Evolutionary conservation across 2,329 filamentous ascomycete genomes (phyloP).

Genomic region (Fusarium paranaense): DNA sequence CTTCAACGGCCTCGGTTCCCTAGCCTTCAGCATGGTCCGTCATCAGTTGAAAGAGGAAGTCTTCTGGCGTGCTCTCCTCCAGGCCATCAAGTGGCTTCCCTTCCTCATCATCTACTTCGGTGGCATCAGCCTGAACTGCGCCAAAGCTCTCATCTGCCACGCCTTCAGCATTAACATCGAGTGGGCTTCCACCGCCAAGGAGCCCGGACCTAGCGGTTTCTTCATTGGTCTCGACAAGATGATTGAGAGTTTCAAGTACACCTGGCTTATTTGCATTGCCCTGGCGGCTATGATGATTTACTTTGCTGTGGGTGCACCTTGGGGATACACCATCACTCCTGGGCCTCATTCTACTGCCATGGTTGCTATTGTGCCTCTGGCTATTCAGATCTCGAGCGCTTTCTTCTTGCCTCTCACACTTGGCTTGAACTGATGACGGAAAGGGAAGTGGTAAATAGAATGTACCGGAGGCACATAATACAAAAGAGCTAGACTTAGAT

Average conservation of each 20-base stretch:
- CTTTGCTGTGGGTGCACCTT: conserved; percentile 40
- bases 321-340: conserved; percentile 41
- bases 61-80: conserved; percentile 41
- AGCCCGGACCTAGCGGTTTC: conserved; percentile 43
- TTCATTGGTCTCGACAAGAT: conserved; percentile 51
- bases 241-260: conserved; percentile 60
- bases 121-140: conserved; percentile 44
- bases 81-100: conserved; percentile 42
- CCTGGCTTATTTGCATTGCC: conserved; percentile 38
- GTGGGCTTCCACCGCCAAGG: conserved; percentile 45
- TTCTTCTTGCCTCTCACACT: conserved; percentile 34
- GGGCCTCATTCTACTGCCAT: conserved; percentile 38
- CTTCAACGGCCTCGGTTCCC: conserved; percentile 39
- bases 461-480: not conserved
- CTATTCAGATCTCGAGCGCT: conserved; percentile 38
- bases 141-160: conserved; percentile 44
- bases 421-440: not conserved
- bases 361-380: conserved; percentile 41
- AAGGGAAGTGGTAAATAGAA: not conserved
- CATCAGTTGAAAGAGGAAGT: conserved; percentile 42
- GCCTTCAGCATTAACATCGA: conserved; percentile 44
- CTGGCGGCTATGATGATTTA: conserved; percentile 43
- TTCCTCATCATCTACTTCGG: conserved; percentile 47
- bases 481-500: not conserved
- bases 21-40: conserved; percentile 41